Percentiles rank a stretch among this genome's conserved stretches.
Conservation (phyloP, 441 rosid species). For the Jatropha multifida region DNA sequence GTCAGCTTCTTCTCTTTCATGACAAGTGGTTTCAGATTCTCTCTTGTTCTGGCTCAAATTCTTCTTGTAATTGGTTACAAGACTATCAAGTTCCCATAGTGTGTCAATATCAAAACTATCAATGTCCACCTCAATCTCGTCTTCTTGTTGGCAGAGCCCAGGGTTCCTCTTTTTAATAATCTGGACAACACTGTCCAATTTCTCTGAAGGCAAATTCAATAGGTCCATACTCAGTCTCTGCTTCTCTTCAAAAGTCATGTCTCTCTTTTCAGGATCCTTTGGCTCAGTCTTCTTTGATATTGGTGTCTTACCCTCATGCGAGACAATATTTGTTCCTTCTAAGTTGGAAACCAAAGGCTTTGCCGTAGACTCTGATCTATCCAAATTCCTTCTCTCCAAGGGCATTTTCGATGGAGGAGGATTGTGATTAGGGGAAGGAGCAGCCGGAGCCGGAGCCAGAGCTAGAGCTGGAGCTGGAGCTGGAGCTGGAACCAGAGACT, state of each 20-base stretch:
- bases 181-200: slow-evolving; percentile 79
- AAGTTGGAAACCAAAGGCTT: slow-evolving; percentile 36
- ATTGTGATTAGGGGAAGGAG: slow-evolving; percentile 25
- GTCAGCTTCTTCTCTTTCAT: slow-evolving; percentile 40
- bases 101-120: slow-evolving; percentile 82
- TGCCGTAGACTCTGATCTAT: slow-evolving; percentile 50
- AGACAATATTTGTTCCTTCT: slow-evolving; percentile 4
- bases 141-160: slow-evolving; percentile 69
- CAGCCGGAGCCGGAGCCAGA: slow-evolving; percentile 26
- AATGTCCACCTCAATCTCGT: slow-evolving; percentile 94
- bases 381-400: slow-evolving; percentile 45
- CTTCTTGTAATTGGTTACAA: slow-evolving; percentile 51
- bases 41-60: slow-evolving; percentile 45
- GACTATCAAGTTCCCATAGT: slow-evolving; percentile 85
- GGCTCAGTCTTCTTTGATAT: slow-evolving; percentile 73
- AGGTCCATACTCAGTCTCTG: slow-evolving; percentile 79
- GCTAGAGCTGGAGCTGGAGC: slow-evolving; percentile 22
- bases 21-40: slow-evolving; percentile 44
- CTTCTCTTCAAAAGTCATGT: slow-evolving; percentile 96
- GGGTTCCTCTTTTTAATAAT: slow-evolving; percentile 86
- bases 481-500: slow-evolving; percentile 20
- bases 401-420: slow-evolving; percentile 32
- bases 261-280: slow-evolving; percentile 67
- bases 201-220: slow-evolving; percentile 82
- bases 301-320: slow-evolving; percentile 41